phyloP scores from a whole-genome alignment of 768 basidiomycete genomes.

The Royoungia palumana region DNA sequence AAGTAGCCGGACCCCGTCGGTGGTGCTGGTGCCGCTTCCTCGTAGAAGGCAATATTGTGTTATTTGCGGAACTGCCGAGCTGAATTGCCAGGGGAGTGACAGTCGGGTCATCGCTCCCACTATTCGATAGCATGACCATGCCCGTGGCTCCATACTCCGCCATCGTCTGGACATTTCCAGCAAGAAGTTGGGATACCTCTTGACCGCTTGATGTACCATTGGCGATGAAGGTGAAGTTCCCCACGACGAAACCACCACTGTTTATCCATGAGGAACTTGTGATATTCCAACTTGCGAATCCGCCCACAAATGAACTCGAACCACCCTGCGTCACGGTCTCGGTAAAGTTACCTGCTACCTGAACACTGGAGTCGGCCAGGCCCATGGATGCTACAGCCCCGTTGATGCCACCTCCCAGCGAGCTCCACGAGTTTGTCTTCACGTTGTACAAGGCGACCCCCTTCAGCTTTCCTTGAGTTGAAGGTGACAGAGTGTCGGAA shows the following conservation, averaged over 20 bases:
- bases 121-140: conserved; percentile 74
- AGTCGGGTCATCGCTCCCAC: conserved; percentile 49
- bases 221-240: conserved; percentile 64
- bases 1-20: conserved; percentile 37
- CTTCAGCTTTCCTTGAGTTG: conserved; percentile 49
- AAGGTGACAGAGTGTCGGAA: conserved; percentile 56
- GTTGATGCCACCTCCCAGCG: conserved; percentile 72
- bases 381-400: conserved; percentile 67
- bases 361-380: conserved; percentile 47
- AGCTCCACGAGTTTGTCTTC: conserved; percentile 57
- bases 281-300: conserved; percentile 77
- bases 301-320: conserved; percentile 41
- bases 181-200: conserved; percentile 54
- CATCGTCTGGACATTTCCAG: conserved; percentile 59
- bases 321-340: conserved; percentile 37
- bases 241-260: conserved; percentile 69
- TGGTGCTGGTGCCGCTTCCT: conserved; percentile 39
- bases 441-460: conserved; percentile 75
- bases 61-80: conserved; percentile 42
- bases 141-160: conserved; percentile 72
- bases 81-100: conserved; percentile 61
- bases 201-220: conserved; percentile 53
- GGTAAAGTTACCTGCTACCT: conserved; percentile 77
- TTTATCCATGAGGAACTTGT: conserved; percentile 62
- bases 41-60: conserved; percentile 30